phyloP scores from a whole-genome alignment of 2,329 filamentous ascomycete species.

The Verticillium tricorpus region DNA sequence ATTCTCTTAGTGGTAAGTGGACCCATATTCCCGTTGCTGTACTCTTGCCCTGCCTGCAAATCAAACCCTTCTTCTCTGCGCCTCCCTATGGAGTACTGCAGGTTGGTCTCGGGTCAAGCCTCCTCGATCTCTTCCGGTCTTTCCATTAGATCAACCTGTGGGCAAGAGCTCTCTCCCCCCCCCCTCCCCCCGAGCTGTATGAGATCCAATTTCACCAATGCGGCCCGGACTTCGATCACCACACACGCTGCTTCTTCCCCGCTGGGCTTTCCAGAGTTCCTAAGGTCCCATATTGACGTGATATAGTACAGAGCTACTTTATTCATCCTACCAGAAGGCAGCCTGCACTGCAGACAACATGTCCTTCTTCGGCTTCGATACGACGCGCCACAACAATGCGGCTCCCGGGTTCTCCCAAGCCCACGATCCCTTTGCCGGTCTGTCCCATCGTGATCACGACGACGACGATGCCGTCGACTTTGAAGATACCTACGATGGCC shows the following conservation, averaged over 20 bases:
- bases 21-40: neutral
- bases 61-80: neutral
- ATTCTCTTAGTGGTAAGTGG: conserved; percentile 36
- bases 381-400: conserved; percentile 61
- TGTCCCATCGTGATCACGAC: conserved; percentile 62
- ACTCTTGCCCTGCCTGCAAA: neutral
- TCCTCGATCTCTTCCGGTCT: neutral
- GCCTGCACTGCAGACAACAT: conserved; percentile 40
- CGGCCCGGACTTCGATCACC: no score
- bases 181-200: no score
- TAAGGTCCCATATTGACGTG: neutral
- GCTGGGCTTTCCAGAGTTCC: neutral
- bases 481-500: conserved; percentile 94
- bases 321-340: neutral
- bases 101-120: neutral
- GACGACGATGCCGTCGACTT: conserved; percentile 65
- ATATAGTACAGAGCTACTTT: conserved; percentile 8
- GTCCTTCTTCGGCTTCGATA: conserved; percentile 92
- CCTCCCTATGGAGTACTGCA: neutral
- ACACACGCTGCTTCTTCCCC: neutral
- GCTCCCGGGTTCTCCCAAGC: conserved; percentile 78
- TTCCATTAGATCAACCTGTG: neutral
- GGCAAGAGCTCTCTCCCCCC: no score
- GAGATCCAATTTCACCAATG: no score
- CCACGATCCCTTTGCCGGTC: conserved; percentile 82